Evolutionary conservation across 176 grass and related monocot genomes (phyloP), one percentile per base, ranked within the genome.

Genomic region (Areca catechu): DNA sequence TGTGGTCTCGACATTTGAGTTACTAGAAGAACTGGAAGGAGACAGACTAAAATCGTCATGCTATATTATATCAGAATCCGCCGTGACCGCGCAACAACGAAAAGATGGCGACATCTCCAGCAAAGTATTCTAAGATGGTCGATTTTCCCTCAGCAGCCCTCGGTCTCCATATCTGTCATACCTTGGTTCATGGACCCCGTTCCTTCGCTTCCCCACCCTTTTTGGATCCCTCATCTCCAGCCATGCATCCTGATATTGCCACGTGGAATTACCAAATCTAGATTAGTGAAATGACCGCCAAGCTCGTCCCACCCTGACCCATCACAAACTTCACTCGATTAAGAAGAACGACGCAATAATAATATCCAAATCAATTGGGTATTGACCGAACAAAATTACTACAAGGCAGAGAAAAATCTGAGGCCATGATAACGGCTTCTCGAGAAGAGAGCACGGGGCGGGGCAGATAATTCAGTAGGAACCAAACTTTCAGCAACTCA

Each of bases 251-350:
- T 53, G 43, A 56, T 48, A 15, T 21, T 25, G 76, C 82, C 90
- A 86, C 67, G 69, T 89, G 79, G 73, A 55, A 54, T 6, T 65
- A 89, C 82, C 85, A 95, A 86, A 95, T 95, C 90, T 81, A 20
- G 56, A 81, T 50, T 57, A 66, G 63, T 76, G 75, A 51, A 83
- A 86, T 61, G 60, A 71, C 89, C 51, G 72, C 89, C 81, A 95
- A 89, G 85, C 89, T 89, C 50, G 19, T 65, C 67, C 75, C 72
- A 56, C 37, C n/a, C n/a, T n/a, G n/a, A n/a, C 55, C 80, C 77
- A 74, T 72, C 72, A 58, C 49, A 70, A 60, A 37, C 16, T 54
- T 62, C 51, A 57, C 48, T 28, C 28, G 29, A 66, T 58, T 62
- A 68, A 51, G 29, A 50, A 49, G 22, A 27, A 15, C 57, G 53